phyloP scores from a whole-genome alignment of 2,329 filamentous ascomycete genomes.

The Amauroascus niger region DNA sequence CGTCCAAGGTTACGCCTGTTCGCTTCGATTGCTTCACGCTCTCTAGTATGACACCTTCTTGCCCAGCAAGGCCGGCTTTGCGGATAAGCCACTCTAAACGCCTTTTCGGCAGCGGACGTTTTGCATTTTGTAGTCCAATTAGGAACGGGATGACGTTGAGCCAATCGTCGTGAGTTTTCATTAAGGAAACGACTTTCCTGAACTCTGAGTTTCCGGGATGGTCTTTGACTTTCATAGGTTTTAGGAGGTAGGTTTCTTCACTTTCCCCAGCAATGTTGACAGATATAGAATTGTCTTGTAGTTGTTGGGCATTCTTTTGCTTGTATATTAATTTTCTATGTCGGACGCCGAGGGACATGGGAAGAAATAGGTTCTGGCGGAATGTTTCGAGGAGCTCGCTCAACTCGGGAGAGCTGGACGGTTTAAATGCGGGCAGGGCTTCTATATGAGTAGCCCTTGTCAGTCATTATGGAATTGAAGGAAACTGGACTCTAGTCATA shows the following conservation, averaged over 20 bases:
- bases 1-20: conserved; percentile 31
- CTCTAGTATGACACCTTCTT: conserved; percentile 29
- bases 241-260: conserved; percentile 33
- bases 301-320: conserved; percentile 26
- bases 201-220: conserved; percentile 29
- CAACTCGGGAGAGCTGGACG: conserved; percentile 34
- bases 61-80: conserved; percentile 29
- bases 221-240: conserved; percentile 28
- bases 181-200: conserved; percentile 26
- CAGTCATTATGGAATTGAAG: background rate
- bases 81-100: conserved; percentile 32
- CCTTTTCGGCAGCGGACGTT: conserved; percentile 20
- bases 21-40: conserved; percentile 28
- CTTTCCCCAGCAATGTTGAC: conserved; percentile 28
- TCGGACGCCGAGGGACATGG: conserved; percentile 29
- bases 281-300: conserved; percentile 34
- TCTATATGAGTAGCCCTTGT: conserved; percentile 13
- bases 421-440: conserved; percentile 33
- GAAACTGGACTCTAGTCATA: conserved; percentile 17
- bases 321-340: conserved; percentile 36
- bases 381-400: conserved; percentile 33
- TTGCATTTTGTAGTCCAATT: conserved; percentile 29
- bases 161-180: conserved; percentile 34
- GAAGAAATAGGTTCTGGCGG: conserved; percentile 39
- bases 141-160: conserved; percentile 35